phyloP scores from a whole-genome alignment of 2,329 filamentous ascomycete species.

The Diaporthe eres region DNA sequence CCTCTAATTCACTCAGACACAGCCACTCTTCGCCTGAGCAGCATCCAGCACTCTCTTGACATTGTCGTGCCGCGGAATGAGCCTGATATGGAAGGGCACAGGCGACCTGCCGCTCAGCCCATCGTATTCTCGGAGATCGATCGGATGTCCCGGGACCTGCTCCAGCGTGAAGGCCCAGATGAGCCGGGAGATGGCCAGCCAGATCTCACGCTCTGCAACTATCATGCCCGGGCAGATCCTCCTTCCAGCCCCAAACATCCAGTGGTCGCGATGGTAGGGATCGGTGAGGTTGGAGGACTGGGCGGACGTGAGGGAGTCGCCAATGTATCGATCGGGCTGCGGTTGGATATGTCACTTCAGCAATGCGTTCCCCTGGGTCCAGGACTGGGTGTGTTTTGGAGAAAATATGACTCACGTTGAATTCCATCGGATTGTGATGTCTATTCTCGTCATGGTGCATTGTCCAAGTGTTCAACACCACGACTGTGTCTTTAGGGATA shows the following conservation, averaged over 20 bases:
- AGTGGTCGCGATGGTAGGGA: slow-evolving; percentile 61
- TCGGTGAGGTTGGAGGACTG: slow-evolving; percentile 49
- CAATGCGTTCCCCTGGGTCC: background rate
- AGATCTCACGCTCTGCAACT: slow-evolving; percentile 63
- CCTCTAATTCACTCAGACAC: background rate
- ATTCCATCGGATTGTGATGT: slow-evolving; percentile 2
- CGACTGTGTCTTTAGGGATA: slow-evolving; percentile 19
- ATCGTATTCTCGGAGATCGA: slow-evolving; percentile 24
- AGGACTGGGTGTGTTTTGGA: too few species aligned
- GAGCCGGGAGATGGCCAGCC: slow-evolving; percentile 62
- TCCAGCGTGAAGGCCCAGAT: slow-evolving; percentile 58
- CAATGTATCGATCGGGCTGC: slow-evolving; percentile 21
- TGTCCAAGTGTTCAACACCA: slow-evolving; percentile 34
- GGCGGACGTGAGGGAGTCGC: slow-evolving; percentile 41
- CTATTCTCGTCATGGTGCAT: slow-evolving; percentile 20
- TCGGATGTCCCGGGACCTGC: slow-evolving; percentile 16
- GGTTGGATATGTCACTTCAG: background rate
- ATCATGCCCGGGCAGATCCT: slow-evolving; percentile 71
- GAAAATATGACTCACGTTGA: slow-evolving; percentile 3
- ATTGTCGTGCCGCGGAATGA: slow-evolving; percentile 10
- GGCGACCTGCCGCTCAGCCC: slow-evolving; percentile 19
- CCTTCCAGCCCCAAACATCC: slow-evolving; percentile 68
- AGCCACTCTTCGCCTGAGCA: background rate
- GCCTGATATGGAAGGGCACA: slow-evolving; percentile 13
- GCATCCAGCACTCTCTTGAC: slow-evolving; percentile 13